Evolutionary conservation across 192 early-diverging fungal genomes (phyloP).

Genomic region (Phycomyces blakesleeanus): DNA sequence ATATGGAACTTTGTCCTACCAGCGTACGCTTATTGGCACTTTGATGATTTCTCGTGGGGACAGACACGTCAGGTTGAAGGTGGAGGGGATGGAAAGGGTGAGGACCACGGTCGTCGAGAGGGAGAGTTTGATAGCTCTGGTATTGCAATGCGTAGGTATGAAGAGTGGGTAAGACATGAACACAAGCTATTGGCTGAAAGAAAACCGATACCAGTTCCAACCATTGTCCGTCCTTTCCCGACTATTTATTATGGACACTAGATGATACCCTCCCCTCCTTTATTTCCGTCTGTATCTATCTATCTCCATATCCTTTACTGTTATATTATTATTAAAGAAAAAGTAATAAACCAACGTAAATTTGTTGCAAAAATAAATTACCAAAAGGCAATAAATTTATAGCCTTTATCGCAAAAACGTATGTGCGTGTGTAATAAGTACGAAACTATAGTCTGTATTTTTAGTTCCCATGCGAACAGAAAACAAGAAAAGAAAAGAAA

Average conservation of each 20-base stretch:
- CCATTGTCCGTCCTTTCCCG: conserved; percentile 17
- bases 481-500: too few species aligned
- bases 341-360: too few species aligned
- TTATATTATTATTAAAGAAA: too few species aligned
- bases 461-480: too few species aligned
- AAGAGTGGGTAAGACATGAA: conserved; percentile 52
- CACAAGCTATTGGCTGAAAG: conserved; percentile 15
- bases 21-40: conserved; percentile 83
- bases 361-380: too few species aligned
- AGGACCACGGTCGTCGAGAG: conserved; percentile 60
- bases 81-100: conserved; percentile 49
- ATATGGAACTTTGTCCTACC: conserved; percentile 81
- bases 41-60: conserved; percentile 88
- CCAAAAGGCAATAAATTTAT: too few species aligned
- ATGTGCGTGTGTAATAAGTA: too few species aligned
- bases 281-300: too few species aligned
- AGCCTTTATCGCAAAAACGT: too few species aligned
- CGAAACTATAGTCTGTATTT: too few species aligned
- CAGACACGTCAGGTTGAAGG: conserved; percentile 65
- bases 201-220: background rate
- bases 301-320: too few species aligned
- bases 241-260: conserved; percentile 28
- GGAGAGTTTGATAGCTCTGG: conserved; percentile 75
- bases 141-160: conserved; percentile 73
- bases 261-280: too few species aligned